These are phyloP conservation scores for Striga hermonthica DNA, from an alignment of 305 asterid genomes.

Conservation along the genomic window DNA sequence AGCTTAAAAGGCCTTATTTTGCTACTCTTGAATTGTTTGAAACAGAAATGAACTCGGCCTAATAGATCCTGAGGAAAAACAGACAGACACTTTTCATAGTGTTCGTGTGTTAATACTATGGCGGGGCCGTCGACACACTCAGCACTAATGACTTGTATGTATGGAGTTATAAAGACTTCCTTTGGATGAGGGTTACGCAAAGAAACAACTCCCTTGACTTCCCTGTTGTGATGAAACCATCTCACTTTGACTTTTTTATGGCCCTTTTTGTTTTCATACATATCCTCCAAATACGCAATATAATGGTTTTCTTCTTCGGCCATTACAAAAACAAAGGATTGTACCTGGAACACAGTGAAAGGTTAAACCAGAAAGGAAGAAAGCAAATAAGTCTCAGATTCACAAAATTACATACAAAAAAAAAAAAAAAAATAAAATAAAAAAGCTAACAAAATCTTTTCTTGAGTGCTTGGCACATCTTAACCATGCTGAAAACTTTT, in stretches of 20 bases:
- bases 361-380: slow-evolving; percentile 9
- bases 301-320: slow-evolving; percentile 85
- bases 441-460: not conserved
- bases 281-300: slow-evolving; percentile 89
- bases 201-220: slow-evolving; percentile 73
- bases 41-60: slow-evolving; percentile 79
- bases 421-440: not conserved
- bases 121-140: slow-evolving; percentile 99
- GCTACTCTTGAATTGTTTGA: slow-evolving; percentile 74
- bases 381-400: not conserved
- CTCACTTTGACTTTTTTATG: slow-evolving; percentile 96
- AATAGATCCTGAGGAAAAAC: slow-evolving; percentile 72
- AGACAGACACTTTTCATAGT: slow-evolving; percentile 76
- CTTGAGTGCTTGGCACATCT: not conserved
- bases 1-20: slow-evolving; percentile 80
- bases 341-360: slow-evolving; percentile 49
- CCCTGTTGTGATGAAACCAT: slow-evolving; percentile 91
- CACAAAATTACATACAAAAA: slow-evolving; percentile 23
- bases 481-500: slow-evolving; percentile 4
- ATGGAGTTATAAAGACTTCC: slow-evolving; percentile 91
- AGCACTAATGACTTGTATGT: slow-evolving; percentile 85
- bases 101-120: slow-evolving; percentile 72
- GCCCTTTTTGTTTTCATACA: slow-evolving; percentile 93
- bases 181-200: slow-evolving; percentile 72
- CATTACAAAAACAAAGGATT: slow-evolving; percentile 89